A percentile compares a stretch with the other conserved stretches of the same genome.
These are phyloP conservation scores for Annona squamosa DNA, from an alignment of 164 flowering plant species.

Conservation along the genomic window DNA sequence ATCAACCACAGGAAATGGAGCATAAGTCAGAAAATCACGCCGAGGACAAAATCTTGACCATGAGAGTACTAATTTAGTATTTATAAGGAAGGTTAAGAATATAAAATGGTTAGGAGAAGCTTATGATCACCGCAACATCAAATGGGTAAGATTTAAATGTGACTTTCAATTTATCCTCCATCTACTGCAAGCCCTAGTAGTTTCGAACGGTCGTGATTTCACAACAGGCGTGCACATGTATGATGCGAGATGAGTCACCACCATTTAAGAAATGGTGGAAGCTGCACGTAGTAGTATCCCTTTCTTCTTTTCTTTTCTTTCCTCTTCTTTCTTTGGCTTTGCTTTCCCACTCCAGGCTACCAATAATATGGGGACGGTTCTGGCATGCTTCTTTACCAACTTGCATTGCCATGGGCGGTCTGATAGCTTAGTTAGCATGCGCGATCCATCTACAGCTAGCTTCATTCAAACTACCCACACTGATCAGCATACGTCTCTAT, in stretches of 20 bases:
- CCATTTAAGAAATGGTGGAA: background rate
- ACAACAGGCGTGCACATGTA: background rate
- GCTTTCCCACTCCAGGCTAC: conserved; percentile 3
- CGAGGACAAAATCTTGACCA: background rate
- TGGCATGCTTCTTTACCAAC: conserved; percentile 25
- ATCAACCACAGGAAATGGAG: background rate
- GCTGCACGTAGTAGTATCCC: background rate
- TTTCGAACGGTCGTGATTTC: background rate
- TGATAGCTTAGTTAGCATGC: conserved; percentile 6
- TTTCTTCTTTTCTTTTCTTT: conserved; percentile 1
- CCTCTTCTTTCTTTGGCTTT: background rate
- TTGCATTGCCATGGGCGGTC: conserved; percentile 20
- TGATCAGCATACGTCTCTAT: background rate
- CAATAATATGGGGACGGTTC: conserved; percentile 2
- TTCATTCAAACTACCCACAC: background rate
- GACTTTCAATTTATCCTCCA: background rate
- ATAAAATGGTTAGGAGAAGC: background rate
- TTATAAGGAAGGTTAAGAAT: background rate
- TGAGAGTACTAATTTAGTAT: background rate
- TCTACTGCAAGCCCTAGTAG: no score
- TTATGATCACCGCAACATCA: background rate
- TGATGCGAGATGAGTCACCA: background rate
- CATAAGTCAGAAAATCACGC: background rate
- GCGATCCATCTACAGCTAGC: background rate
- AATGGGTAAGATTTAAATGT: background rate